Base-by-base conservation (phyloP, 179 eudicot species). In the Nepenthes alata region DNA sequence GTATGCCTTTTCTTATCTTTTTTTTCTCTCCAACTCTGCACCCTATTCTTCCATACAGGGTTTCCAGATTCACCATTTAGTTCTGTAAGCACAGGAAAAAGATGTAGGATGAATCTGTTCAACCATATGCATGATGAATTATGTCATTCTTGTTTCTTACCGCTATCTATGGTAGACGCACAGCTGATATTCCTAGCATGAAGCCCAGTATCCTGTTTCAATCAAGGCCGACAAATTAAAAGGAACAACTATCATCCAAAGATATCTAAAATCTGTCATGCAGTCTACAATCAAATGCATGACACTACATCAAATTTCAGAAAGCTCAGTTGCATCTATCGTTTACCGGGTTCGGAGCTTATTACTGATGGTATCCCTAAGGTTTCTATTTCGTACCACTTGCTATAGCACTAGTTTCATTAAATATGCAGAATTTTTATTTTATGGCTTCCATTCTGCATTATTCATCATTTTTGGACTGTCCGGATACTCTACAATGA, bases 1-100 rank as follows among this genome's bases (percentile, higher is more conserved):
- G 73, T 64, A 5, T 60, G 64, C 64, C 69, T 78, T 61, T 90
- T 87, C 81, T 89, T 85, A 62, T 77, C 83, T 65, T 82, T 87
- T 74, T 78, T 87, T 6, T 93, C 98, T 74, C 83, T 89, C 98
- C 98, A 93, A 70, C 98, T 87, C 36, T 83, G 89, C 63, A 93
- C 95, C 58, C 98, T 77, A 65, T 85, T 83, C 76, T 93, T 93
- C 98, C 98, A 93, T 74, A 93, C 85, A 3, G 95, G 82, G 38
- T 83, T 83, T 70, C 98, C 98, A 59, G 83, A 66, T 70, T 93
- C 98, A 65, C 77, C 81, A 58, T 63, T 68, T 10, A 70, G 53
- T 62, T 93, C 98, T 93, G 77, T 62, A 51, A 4, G 44, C 35
- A 37, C 35, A 47, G 13, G 14, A 14, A 55, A 41, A 36, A 12